Base-by-base conservation (phyloP, 257 asterid genomes). In the Leonotis leonurus region DNA sequence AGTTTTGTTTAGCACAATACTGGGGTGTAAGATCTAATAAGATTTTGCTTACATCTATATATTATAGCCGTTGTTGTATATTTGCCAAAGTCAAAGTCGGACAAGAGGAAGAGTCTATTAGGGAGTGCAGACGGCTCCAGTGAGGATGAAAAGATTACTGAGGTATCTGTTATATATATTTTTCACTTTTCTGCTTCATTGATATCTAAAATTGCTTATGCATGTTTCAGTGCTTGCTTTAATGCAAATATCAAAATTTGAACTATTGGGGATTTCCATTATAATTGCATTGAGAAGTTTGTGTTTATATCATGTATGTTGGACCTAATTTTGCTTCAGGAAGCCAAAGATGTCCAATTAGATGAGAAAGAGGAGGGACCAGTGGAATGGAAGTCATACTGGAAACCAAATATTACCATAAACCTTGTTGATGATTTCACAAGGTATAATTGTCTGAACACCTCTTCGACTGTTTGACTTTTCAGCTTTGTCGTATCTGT, bases 341-440 rank as follows among this genome's bases (percentile, higher is more conserved):
- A 65, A 33, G 68, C 48, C 58, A 79, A 81, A 72, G 88, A 75
- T 51, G 76, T 60, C 53, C 73, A 72, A 52, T 79, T 56, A 71
- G 96, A 86, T 57, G 73, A 67, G 33, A 83, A 83, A 76, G 95
- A 67, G 65, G 89, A 75, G 6, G 86, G 71, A 29, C 88, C 90
- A 3, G 76, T 70, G 64, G 96, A 80, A 67, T 92, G 99, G 99
- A 76, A 62, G 44, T 80, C 99, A 70, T 89, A 85, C 70, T 92
- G 96, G 97, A 92, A 83, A 70, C 93, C 99, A 36, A 92, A 92
- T 78, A 64, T 92, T 59, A 89, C 99, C 54, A 81, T 92, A 77
- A 92, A 86, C 75, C 85, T 92, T 78, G 95, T 85, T 13, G 99
- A 92, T 71, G 99, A 92, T 84, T 89, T 92, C 75, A 85, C 99